Evolutionary conservation across 345 rosid genomes (phyloP), one percentile per base, ranked within the genome.

Genomic region (Ceriops tagal): DNA sequence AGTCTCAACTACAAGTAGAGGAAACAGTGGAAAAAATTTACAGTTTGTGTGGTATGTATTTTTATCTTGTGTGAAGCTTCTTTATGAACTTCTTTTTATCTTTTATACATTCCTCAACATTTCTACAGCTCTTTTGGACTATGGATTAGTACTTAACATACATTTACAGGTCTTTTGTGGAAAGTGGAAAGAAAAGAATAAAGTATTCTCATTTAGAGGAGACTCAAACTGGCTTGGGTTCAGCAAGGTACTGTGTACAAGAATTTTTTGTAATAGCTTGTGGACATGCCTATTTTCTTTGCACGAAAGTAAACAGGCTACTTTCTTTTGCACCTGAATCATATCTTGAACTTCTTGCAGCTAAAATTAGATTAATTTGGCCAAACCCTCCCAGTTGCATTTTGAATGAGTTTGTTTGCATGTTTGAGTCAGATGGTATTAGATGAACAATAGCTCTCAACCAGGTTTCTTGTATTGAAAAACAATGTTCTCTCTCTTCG

Each of bases 161-260:
- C 53, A 62, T 61, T 30, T 65, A 24, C 62, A 86, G 93, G 89
- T 85, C 61, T 77, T 83, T 47, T 86, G 93, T 78, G 88, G 86
- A 47, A 77, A 83, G 39, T 83, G 89, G 89, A 71, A 58, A 65
- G 68, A 78, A 68, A 77, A 60, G 60, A 61, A 65, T 15, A 82
- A 78, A 78, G 78, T 69, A 59, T 86, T 86, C 66, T 77, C 89
- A 27, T 88, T 86, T 67, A 79, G 89, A 75, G 93, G 91, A 53
- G 91, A 89, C 64, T 85, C 91, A 64, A 89, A 86, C 72, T 89
- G 88, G 91, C 91, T 88, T 51, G 93, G 91, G 15, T 85, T 86
- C 72, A 69, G 81, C 64, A 88, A 86, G 93, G 89, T 85, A 83
- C 57, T 32, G 2, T 47, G 24, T 53, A 66, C 60, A 64, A 47